phyloP scores from a whole-genome alignment of 805 yeast genomes.

The Pichia phayaonensis region DNA sequence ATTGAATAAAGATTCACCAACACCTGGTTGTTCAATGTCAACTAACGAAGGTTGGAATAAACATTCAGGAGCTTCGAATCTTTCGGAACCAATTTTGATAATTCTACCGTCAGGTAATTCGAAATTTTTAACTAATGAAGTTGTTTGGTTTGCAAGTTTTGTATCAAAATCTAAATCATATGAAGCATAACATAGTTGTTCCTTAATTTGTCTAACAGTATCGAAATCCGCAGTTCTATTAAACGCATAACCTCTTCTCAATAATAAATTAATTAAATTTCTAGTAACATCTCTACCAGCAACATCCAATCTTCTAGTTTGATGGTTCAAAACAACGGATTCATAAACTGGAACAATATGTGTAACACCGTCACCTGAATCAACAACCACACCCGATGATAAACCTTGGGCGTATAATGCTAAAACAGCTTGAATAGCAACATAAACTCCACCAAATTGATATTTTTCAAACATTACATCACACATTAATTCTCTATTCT shows the following conservation, averaged over 20 bases:
- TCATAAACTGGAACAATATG: conserved; percentile 98
- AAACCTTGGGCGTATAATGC: conserved; percentile 96
- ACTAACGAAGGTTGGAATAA: conserved; percentile 92
- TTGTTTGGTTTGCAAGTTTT: conserved; percentile 86
- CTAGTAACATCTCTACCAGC: conserved; percentile 99
- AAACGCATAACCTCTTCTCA: conserved; percentile 96
- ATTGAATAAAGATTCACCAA: conserved; percentile 87
- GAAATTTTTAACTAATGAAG: conserved; percentile 82
- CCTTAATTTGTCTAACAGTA: conserved; percentile 96
- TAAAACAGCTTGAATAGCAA: conserved; percentile 95
- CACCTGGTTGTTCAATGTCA: conserved; percentile 94
- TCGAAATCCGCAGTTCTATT: conserved; percentile 98
- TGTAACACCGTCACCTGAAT: conserved; percentile 98
- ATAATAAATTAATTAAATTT: conserved; percentile 78
- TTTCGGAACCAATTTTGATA: conserved; percentile 88
- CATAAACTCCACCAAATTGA: conserved; percentile 86
- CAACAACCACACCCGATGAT: conserved; percentile 95
- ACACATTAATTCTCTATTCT: conserved; percentile 86
- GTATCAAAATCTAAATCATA: conserved; percentile 89
- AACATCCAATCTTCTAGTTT: conserved; percentile 86
- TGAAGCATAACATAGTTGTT: conserved; percentile 89
- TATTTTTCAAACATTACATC: conserved; percentile 90
- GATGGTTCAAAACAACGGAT: conserved; percentile 90
- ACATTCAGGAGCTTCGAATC: conserved; percentile 96
- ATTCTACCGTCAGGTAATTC: conserved; percentile 96